A percentile compares a stretch with the other conserved stretches of the same genome.
Evolutionary conservation across 257 asterid genomes (phyloP).

Genomic region (Fraxinus americana): DNA sequence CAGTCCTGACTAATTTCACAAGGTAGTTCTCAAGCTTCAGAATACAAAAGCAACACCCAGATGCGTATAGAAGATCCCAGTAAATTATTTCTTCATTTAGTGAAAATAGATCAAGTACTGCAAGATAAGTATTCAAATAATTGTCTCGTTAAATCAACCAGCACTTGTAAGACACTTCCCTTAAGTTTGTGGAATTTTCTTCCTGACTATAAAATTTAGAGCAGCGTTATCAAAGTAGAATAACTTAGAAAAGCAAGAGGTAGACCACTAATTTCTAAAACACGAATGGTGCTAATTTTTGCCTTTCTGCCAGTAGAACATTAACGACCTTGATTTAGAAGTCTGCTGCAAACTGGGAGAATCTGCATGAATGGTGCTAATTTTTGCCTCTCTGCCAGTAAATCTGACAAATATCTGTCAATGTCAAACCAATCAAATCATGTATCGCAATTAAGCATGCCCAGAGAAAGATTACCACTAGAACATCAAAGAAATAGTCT

Average conservation of each 20-base stretch:
- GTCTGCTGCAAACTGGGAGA: constrained; percentile 64
- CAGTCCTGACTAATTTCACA: background rate
- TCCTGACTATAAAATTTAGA: background rate
- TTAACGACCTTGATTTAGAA: constrained; percentile 68
- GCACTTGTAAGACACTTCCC: background rate
- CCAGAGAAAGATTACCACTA: background rate
- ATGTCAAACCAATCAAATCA: constrained; percentile 25
- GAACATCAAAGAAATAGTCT: background rate
- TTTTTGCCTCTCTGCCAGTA: constrained; percentile 65
- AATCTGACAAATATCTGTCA: constrained; percentile 62
- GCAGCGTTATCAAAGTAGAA: background rate
- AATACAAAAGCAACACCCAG: background rate
- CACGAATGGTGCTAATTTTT: constrained; percentile 62
- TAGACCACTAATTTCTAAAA: background rate
- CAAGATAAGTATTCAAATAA: background rate
- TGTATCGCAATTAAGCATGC: constrained; percentile 1
- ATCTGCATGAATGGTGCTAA: constrained; percentile 65
- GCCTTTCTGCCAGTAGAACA: constrained; percentile 58
- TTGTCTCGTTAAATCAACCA: background rate
- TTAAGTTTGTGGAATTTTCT: background rate
- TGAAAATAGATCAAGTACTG: background rate
- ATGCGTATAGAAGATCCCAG: background rate
- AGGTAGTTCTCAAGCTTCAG: background rate
- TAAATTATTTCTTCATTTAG: background rate
- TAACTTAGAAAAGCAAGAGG: background rate